Evolutionary conservation across 371 early-diverging fungal genomes (phyloP).

Genomic region (Mucor ambiguus): DNA sequence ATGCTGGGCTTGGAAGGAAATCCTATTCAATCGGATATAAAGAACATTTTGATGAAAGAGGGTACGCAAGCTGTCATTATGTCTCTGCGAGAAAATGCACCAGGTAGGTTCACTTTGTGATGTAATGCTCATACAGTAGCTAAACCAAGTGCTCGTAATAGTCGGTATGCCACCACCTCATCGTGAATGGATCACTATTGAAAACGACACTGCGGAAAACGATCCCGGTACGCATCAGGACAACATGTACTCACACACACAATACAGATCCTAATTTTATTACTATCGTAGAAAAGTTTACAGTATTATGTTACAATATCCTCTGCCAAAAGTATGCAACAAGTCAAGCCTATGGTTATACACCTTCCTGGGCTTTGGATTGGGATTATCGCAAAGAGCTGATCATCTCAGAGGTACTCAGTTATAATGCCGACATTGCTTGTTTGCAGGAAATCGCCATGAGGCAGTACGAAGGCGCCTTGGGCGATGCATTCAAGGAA

Average conservation of each 20-base stretch:
- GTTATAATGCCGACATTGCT: conserved; percentile 92
- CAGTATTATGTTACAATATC: conserved; percentile 94
- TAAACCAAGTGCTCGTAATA: conserved; percentile 29
- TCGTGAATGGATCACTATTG: conserved; percentile 88
- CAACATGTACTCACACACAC: neutral
- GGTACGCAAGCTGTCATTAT: conserved; percentile 84
- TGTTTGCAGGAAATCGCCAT: conserved; percentile 96
- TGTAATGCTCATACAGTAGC: neutral
- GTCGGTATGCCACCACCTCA: conserved; percentile 85
- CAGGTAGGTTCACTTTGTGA: conserved; percentile 51
- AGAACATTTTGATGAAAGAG: conserved; percentile 80
- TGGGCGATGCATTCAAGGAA: conserved; percentile 72
- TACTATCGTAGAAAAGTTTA: conserved; percentile 60
- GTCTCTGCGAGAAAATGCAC: conserved; percentile 90
- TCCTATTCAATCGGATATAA: conserved; percentile 87
- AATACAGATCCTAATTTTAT: conserved; percentile 3
- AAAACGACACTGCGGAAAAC: conserved; percentile 34
- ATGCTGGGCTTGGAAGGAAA: conserved; percentile 97
- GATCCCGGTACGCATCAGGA: conserved; percentile 23
- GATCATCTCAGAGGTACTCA: conserved; percentile 88
- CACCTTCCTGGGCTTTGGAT: conserved; percentile 94
- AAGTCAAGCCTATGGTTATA: conserved; percentile 86
- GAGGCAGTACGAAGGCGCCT: conserved; percentile 81
- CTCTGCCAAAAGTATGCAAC: conserved; percentile 92
- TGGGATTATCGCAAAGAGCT: conserved; percentile 95